phyloP scores from a whole-genome alignment of 139 green algal species.

The Trebouxia sp. region DNA sequence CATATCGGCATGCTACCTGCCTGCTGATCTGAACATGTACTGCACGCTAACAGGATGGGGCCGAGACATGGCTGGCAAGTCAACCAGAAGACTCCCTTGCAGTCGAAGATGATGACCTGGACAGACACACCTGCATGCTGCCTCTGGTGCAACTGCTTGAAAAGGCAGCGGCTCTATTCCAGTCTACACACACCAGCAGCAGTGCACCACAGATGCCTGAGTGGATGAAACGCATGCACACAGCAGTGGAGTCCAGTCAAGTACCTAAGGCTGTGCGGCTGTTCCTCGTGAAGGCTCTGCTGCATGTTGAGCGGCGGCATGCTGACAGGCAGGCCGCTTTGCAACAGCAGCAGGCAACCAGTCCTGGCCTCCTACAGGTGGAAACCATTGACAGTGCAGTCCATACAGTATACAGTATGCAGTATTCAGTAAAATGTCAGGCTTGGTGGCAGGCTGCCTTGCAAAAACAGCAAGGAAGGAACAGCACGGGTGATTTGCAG shows the following conservation, averaged over 20 bases:
- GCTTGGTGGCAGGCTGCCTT: no score
- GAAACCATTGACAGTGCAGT: neutral
- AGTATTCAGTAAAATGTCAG: no score
- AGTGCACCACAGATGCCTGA: conserved; percentile 9
- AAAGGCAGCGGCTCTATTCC: conserved; percentile 16
- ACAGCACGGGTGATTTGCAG: no score
- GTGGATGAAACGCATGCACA: conserved; percentile 31
- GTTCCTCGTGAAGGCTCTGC: conserved; percentile 31
- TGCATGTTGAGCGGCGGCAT: conserved; percentile 35
- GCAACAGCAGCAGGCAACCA: neutral
- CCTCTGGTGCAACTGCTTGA: conserved; percentile 44
- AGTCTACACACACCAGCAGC: neutral
- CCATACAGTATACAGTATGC: no score
- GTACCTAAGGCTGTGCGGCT: neutral
- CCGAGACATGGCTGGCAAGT: neutral
- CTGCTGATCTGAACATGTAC: no score
- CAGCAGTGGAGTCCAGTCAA: neutral
- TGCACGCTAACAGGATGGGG: conserved; percentile 5
- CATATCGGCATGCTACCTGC: no score
- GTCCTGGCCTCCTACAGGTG: neutral
- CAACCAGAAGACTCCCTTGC: conserved; percentile 24
- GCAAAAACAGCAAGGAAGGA: no score
- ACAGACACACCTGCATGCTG: conserved; percentile 39
- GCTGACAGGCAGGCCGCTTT: neutral
- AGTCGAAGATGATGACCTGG: conserved; percentile 40